Evolutionary conservation across 345 rosid genomes (phyloP).

Genomic region (Theobroma cacao): DNA sequence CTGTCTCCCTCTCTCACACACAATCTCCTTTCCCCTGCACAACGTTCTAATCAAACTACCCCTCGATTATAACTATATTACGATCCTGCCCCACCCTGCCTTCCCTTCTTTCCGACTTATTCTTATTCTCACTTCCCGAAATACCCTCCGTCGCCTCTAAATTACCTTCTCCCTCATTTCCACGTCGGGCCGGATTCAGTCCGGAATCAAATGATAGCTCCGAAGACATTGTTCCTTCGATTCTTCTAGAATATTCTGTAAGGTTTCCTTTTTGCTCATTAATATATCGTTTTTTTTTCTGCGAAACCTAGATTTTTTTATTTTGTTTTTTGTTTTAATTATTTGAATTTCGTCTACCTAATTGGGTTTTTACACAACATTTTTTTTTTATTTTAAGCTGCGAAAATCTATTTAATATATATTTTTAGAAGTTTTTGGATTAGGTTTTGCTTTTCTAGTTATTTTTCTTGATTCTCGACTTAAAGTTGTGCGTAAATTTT

Average conservation of each 20-base stretch:
- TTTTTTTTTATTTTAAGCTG: conserved; percentile 3
- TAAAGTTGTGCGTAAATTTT: neutral
- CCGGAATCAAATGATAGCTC: conserved; percentile 10
- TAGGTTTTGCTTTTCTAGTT: neutral
- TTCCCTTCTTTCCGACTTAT: conserved; percentile 9
- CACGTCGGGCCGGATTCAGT: neutral
- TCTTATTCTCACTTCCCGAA: conserved; percentile 2
- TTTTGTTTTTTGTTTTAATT: neutral
- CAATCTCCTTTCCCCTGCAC: too few species aligned
- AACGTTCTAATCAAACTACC: too few species aligned
- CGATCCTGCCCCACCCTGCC: conserved; percentile 35
- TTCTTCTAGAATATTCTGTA: conserved; percentile 29
- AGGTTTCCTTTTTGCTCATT: neutral
- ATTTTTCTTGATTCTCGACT: neutral
- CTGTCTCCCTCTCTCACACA: too few species aligned
- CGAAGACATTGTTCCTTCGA: neutral
- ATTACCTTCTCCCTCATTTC: conserved; percentile 7
- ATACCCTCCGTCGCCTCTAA: conserved; percentile 23
- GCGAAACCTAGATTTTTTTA: neutral
- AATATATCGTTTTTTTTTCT: neutral
- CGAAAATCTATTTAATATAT: neutral
- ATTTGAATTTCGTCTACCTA: neutral
- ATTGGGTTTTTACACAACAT: neutral
- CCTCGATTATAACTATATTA: conserved; percentile 21
- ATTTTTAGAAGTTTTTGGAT: neutral